Conservation (phyloP, 2,329 filamentous ascomycete species). For the Apiospora sp. region DNA sequence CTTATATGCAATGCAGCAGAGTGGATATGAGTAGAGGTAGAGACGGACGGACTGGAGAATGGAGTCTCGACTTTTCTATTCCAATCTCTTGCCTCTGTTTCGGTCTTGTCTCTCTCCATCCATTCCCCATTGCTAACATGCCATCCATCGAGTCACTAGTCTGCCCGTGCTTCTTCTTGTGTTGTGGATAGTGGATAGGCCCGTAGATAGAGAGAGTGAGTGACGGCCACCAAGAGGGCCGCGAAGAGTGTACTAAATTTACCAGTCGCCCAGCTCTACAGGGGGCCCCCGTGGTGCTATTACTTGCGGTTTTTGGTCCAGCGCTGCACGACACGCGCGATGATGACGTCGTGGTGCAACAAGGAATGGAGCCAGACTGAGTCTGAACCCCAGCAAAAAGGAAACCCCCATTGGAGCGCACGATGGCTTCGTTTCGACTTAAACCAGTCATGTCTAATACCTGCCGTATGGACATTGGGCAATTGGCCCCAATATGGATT, state of each 20-base stretch:
- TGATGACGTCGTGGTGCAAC: constrained; percentile 17
- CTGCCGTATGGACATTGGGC: constrained; percentile 12
- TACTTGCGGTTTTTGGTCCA: neutral
- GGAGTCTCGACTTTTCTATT: neutral
- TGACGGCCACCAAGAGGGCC: constrained; percentile 3
- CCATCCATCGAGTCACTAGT: neutral
- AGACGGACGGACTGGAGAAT: neutral
- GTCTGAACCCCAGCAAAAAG: neutral
- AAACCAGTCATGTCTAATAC: neutral
- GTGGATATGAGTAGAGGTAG: neutral
- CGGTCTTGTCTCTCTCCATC: neutral
- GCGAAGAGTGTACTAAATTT: constrained; percentile 1
- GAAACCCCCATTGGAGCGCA: constrained; percentile 8
- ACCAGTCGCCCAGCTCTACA: neutral
- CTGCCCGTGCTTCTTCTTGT: constrained; percentile 6
- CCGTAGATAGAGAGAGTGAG: neutral
- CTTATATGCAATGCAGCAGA: neutral
- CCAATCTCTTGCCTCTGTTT: neutral
- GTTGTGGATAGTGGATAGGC: neutral
- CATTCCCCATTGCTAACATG: neutral
- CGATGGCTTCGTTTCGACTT: constrained; percentile 7
- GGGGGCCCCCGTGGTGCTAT: neutral
- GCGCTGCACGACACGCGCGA: constrained; percentile 14
- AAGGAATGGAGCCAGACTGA: constrained; percentile 11
- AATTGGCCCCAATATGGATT: neutral